Conservation (phyloP, 352 stramenopile genomes). For the Peronospora farinosa region DNA sequence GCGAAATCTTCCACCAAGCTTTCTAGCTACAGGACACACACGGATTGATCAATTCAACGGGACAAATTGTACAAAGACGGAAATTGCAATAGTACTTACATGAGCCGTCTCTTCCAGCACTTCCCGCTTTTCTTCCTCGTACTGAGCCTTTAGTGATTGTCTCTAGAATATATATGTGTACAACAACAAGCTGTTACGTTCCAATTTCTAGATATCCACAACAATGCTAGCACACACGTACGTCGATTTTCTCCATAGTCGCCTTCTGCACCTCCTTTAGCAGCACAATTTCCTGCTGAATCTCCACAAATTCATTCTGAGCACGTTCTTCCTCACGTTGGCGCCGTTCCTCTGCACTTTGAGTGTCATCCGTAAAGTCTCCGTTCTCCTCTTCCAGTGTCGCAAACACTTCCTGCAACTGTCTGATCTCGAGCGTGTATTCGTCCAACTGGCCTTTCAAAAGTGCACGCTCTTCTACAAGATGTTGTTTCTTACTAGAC, state of each 20-base stretch:
- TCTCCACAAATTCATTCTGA: slow-evolving; percentile 40
- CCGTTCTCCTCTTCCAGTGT: slow-evolving; percentile 35
- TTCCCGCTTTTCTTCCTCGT: slow-evolving; percentile 53
- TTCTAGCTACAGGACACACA: slow-evolving; percentile 32
- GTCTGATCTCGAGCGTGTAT: slow-evolving; percentile 40
- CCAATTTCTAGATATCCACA: background rate
- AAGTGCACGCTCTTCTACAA: slow-evolving; percentile 28
- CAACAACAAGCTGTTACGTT: background rate
- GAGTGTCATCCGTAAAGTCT: slow-evolving; percentile 10
- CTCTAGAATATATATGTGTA: slow-evolving; percentile 22
- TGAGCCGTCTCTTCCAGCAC: slow-evolving; percentile 54
- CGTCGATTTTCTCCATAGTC: slow-evolving; percentile 41
- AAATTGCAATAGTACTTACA: slow-evolving; percentile 24
- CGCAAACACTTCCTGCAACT: slow-evolving; percentile 48
- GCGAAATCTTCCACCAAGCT: slow-evolving; percentile 41
- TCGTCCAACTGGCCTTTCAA: slow-evolving; percentile 39
- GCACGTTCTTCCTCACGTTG: slow-evolving; percentile 36
- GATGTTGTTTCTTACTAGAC: slow-evolving; percentile 31
- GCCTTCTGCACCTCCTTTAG: slow-evolving; percentile 46
- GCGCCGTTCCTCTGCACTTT: slow-evolving; percentile 32
- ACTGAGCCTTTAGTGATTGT: slow-evolving; percentile 59
- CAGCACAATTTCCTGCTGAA: slow-evolving; percentile 56
- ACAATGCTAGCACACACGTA: slow-evolving; percentile 13
- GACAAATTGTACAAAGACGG: background rate
- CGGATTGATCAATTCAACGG: background rate